Percentiles rank a stretch among this genome's conserved stretches.
These are phyloP conservation scores for Elaeis guineensis DNA, from an alignment of 176 grass and related monocot genomes.

Conservation along the genomic window DNA sequence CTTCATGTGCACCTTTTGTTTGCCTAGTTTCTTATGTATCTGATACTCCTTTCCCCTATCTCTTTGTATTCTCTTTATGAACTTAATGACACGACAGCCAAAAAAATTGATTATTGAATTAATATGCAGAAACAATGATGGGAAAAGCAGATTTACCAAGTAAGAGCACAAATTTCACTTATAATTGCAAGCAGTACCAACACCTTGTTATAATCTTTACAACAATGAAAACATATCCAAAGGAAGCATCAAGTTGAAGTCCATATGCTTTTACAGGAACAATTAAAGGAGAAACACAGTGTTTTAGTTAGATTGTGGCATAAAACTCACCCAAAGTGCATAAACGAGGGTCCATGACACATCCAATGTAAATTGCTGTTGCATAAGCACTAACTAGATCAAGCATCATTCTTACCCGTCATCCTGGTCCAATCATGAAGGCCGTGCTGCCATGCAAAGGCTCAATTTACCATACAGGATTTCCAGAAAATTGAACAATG, in stretches of 20 bases:
- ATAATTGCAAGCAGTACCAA: conserved; percentile 64
- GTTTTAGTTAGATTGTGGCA: neutral
- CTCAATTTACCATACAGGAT: neutral
- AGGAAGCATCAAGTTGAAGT: too few species aligned
- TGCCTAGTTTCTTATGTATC: too few species aligned
- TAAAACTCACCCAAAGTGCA: conserved; percentile 62
- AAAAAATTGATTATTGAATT: neutral
- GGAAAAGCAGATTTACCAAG: conserved; percentile 43
- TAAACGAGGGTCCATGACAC: conserved; percentile 65
- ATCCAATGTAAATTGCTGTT: conserved; percentile 55
- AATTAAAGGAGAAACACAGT: too few species aligned
- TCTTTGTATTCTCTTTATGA: too few species aligned
- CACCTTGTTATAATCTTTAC: conserved; percentile 74
- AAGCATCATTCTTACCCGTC: conserved; percentile 80
- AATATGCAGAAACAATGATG: neutral
- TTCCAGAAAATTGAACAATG: too few species aligned
- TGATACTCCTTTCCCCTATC: too few species aligned
- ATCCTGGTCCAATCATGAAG: conserved; percentile 55
- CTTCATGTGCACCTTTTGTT: too few species aligned
- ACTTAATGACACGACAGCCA: too few species aligned
- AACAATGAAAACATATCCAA: conserved; percentile 5
- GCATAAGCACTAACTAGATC: conserved; percentile 15
- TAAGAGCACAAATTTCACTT: conserved; percentile 72
- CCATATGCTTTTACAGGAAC: too few species aligned
- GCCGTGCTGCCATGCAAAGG: conserved; percentile 62